These are phyloP conservation scores for Acanthamoeba healyi DNA, from an alignment of 208 protist genomes.

Conservation along the genomic window DNA sequence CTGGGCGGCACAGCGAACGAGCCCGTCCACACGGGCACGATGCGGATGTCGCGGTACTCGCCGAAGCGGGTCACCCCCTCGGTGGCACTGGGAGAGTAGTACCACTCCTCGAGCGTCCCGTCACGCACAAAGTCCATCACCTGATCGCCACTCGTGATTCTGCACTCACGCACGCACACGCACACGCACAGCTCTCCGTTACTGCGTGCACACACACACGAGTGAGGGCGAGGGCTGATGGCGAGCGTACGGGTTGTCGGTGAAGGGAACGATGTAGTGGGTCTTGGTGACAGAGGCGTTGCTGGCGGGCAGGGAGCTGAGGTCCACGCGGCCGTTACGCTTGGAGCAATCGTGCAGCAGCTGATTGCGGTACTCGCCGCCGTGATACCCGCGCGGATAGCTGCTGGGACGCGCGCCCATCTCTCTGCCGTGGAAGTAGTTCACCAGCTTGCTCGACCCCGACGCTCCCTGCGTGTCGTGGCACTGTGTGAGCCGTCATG, in stretches of 20 bases:
- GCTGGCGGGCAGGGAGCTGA: neutral
- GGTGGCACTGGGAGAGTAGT: neutral
- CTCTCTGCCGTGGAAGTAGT: constrained; percentile 3
- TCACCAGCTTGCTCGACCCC: neutral
- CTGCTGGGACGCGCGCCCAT: neutral
- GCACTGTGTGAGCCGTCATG: neutral
- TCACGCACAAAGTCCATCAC: constrained; percentile 54
- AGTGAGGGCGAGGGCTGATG: too few relatives aligned
- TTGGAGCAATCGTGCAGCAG: constrained; percentile 52
- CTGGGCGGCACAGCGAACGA: too few relatives aligned
- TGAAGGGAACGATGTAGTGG: constrained; percentile 64
- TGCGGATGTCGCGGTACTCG: constrained; percentile 41
- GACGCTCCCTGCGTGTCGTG: neutral
- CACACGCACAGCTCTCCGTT: too few relatives aligned
- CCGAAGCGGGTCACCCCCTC: constrained; percentile 20
- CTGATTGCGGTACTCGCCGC: constrained; percentile 68
- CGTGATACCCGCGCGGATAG: constrained; percentile 3
- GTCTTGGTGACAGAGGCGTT: neutral
- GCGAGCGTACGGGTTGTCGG: constrained; percentile 52
- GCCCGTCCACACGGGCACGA: neutral
- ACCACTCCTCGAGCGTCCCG: too few relatives aligned
- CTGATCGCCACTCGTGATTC: constrained; percentile 23
- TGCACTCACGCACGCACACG: too few relatives aligned
- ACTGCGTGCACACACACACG: too few relatives aligned
- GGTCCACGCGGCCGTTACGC: neutral